These are phyloP conservation scores for Polyplosphaeria fusca DNA, from an alignment of 495 filamentous ascomycete species.

Conservation along the genomic window DNA sequence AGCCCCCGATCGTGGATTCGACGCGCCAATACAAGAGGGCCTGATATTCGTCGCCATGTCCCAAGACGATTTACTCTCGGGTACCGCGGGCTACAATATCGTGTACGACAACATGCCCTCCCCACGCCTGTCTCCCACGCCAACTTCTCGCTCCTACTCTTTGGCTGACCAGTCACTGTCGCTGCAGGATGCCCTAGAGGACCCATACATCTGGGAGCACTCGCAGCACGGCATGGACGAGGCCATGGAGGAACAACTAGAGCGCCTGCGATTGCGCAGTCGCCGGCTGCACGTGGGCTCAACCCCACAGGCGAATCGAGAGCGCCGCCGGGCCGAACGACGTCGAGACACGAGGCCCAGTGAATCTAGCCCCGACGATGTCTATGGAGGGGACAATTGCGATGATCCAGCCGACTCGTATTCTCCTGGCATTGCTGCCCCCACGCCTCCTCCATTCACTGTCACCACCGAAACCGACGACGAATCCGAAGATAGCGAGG, in stretches of 20 bases:
- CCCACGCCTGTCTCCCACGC: slow-evolving; percentile 6
- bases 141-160: slow-evolving; percentile 1
- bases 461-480: slow-evolving; percentile 53
- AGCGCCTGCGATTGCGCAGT: slow-evolving; percentile 10
- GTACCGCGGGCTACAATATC: slow-evolving; percentile 74
- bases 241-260: slow-evolving; percentile 18
- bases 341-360: not conserved
- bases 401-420: slow-evolving; percentile 15
- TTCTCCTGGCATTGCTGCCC: slow-evolving; percentile 23
- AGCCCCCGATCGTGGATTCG: slow-evolving; percentile 75
- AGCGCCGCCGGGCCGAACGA: not conserved
- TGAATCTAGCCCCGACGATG: not conserved
- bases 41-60: slow-evolving; percentile 91
- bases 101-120: slow-evolving; percentile 51
- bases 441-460: slow-evolving; percentile 42
- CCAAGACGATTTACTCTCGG: slow-evolving; percentile 65
- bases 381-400: slow-evolving; percentile 15
- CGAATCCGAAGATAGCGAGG: slow-evolving; percentile 45
- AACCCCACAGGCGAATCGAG: not conserved
- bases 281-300: not conserved
- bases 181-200: slow-evolving; percentile 36
- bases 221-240: slow-evolving; percentile 18
- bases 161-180: slow-evolving; percentile 26
- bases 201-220: slow-evolving; percentile 31
- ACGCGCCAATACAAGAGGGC: slow-evolving; percentile 84